These are phyloP conservation scores for Pichia sp. DNA, from an alignment of 1,139 yeast genomes.

Conservation along the genomic window DNA sequence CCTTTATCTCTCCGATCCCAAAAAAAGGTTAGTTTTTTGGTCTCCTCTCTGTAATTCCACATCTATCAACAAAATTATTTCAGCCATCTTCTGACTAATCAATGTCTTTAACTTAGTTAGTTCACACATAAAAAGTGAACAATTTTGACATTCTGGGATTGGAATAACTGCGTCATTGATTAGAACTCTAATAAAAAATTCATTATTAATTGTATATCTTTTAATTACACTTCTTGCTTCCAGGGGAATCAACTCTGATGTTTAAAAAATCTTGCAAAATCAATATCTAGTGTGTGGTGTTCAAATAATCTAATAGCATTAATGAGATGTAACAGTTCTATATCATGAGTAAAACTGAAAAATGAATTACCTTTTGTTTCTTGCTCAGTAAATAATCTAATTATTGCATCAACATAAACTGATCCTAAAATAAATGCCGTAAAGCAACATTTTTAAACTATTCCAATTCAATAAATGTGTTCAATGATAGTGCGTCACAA, in stretches of 20 bases:
- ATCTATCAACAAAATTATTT: slow-evolving; percentile 27
- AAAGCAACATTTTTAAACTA: too few species aligned
- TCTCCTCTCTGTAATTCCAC: slow-evolving; percentile 22
- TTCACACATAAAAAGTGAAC: too few species aligned
- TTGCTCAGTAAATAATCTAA: too few species aligned
- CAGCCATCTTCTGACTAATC: slow-evolving; percentile 11
- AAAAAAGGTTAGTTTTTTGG: slow-evolving; percentile 23
- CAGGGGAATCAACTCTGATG: too few species aligned
- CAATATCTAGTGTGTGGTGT: slow-evolving; percentile 20
- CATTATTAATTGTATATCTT: too few species aligned
- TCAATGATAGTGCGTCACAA: slow-evolving; percentile 40
- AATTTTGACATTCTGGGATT: too few species aligned
- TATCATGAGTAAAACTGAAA: slow-evolving; percentile 43
- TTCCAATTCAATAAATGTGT: slow-evolving; percentile 41
- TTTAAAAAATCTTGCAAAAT: too few species aligned
- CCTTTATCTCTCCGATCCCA: slow-evolving; percentile 24
- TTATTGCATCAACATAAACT: slow-evolving; percentile 29
- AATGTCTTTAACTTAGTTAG: too few species aligned
- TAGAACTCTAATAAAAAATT: too few species aligned
- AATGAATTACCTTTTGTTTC: slow-evolving; percentile 3
- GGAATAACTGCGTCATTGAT: too few species aligned
- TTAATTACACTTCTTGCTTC: too few species aligned
- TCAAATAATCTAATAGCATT: slow-evolving; percentile 37
- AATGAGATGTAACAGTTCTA: slow-evolving; percentile 40
- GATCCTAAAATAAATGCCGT: slow-evolving; percentile 44